These are phyloP conservation scores for Hyaloscypha bicolor DNA, from an alignment of 495 filamentous ascomycete species.

Conservation along the genomic window DNA sequence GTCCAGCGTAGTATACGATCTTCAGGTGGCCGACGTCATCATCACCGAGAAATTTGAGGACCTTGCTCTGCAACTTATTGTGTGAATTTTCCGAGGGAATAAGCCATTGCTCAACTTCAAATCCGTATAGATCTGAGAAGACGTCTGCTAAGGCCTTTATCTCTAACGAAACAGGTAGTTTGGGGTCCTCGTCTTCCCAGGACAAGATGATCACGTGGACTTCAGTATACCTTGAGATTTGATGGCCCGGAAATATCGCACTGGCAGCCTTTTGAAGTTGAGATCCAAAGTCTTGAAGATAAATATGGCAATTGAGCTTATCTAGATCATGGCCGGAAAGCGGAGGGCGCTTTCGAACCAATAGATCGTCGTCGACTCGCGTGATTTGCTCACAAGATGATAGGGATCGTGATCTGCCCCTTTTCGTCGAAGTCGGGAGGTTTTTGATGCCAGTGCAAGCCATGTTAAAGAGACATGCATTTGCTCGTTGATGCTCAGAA, in stretches of 20 bases:
- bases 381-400: too few species aligned
- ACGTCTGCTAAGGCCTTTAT: neutral
- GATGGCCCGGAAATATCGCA: neutral
- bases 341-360: neutral
- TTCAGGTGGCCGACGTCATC: neutral
- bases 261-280: neutral
- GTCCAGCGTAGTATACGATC: conserved; percentile 4
- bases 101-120: neutral
- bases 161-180: conserved; percentile 2
- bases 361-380: too few species aligned
- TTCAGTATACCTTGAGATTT: neutral
- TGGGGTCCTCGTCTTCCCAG: conserved; percentile 7
- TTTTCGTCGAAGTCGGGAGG: too few species aligned
- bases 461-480: too few species aligned
- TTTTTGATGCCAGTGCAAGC: too few species aligned
- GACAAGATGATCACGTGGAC: neutral
- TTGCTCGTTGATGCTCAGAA: too few species aligned
- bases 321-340: neutral
- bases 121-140: neutral
- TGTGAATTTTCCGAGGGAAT: neutral
- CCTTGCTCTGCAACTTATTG: neutral
- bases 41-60: neutral
- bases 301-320: neutral
- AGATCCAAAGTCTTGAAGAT: neutral
- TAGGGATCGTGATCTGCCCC: too few species aligned